These are phyloP conservation scores for Kluyveromyces wickerhamii DNA, from an alignment of 805 yeast species.

Conservation along the genomic window DNA sequence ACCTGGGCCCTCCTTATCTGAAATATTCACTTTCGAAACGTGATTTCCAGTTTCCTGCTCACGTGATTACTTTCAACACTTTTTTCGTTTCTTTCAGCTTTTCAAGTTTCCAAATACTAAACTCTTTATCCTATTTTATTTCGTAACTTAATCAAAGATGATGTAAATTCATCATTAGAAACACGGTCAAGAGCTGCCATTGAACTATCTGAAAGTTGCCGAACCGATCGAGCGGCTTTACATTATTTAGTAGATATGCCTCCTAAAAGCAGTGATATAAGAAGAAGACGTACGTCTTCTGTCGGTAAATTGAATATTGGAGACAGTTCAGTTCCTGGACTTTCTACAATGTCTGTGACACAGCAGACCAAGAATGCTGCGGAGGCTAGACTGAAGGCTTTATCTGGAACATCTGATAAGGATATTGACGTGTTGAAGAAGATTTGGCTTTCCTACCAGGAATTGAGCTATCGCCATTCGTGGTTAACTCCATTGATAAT, in stretches of 20 bases:
- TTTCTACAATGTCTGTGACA: constrained; percentile 56
- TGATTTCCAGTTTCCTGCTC: no score
- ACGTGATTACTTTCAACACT: no score
- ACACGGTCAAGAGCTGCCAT: no score
- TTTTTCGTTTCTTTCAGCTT: no score
- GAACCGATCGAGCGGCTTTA: no score
- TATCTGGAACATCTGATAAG: constrained; percentile 28
- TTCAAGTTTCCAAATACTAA: no score
- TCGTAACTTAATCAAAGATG: no score
- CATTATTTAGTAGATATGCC: no score
- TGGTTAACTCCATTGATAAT: constrained; percentile 65
- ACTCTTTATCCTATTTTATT: no score
- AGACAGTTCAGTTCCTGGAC: constrained; percentile 55
- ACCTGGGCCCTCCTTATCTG: no score
- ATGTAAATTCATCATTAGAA: constrained; percentile 1
- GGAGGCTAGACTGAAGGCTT: constrained; percentile 27
- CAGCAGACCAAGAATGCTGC: constrained; percentile 36
- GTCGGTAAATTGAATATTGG: constrained; percentile 73
- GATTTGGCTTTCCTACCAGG: constrained; percentile 49
- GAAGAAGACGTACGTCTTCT: constrained; percentile 50
- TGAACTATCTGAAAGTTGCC: constrained; percentile 5
- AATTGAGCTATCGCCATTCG: constrained; percentile 48
- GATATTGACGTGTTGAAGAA: constrained; percentile 52
- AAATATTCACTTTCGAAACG: no score
- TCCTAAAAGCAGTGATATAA: no score